Evolutionary conservation across 306 rosid genomes (phyloP), one percentile per base, ranked within the genome.

Genomic region (Fragaria vesca): DNA sequence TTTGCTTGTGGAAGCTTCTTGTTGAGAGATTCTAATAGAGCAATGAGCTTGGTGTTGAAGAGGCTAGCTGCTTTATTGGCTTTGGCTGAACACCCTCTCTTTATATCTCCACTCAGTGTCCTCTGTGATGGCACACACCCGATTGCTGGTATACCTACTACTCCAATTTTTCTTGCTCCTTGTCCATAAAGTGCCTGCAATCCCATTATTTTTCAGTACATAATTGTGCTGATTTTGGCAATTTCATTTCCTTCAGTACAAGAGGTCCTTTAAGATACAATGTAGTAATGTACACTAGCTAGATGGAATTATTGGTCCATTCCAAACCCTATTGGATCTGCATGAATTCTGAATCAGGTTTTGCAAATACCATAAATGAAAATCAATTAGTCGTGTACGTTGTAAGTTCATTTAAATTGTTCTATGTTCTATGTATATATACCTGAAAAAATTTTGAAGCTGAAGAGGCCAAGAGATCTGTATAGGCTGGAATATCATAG

Each of bases 81-180:
- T 3, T 17, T 34, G 73, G 79, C 71, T 46, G 88, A 82, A 67
- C 98, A 93, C 6, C 26, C 76, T 75, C 88, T 85, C 3, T 52
- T 9, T 2, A 46, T 51, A 71, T 87, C 95, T 76, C 93, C 90
- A n/a, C 13, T 62, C 3, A 87, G 16, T 40, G 92, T 91, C 75
- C 93, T 90, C 80, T 89, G 87, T 30, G 89, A 76, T 36, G 98
- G 98, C 36, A 90, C 79, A 28, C 96, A 91, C 81, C 98, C 96
- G 26, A 90, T 73, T 38, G 79, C 54, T n/a, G 89, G 86, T 60
- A 89, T 6, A 47, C 88, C 76, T 9, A 89, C 3, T 17, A 89
- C 85, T 54, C 93, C 92, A 66, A 91, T 90, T 40, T 86, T 85
- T 84, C 97, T 83, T 48, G 83, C 98, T 82, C 98, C 96, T 17